Evolutionary conservation across 2,329 filamentous ascomycete species (phyloP), one percentile per base, ranked within the genome.

Genomic region (Pseudogymnoascus sp.): DNA sequence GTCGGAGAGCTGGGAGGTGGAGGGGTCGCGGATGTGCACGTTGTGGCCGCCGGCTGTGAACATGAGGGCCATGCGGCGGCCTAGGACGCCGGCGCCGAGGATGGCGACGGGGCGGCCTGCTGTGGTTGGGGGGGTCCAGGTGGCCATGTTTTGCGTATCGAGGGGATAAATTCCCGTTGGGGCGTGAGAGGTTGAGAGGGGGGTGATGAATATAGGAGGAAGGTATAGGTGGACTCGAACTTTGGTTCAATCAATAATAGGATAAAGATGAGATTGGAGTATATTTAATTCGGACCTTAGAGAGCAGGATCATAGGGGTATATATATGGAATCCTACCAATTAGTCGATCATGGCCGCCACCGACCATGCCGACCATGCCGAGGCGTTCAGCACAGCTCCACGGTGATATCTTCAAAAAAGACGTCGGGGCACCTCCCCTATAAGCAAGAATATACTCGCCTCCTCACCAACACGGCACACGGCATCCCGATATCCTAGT

Each of bases 21-120:
- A 74, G 0, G 77, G 78, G 23, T 82, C 80, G 11, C 75, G 72
- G 62, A 82, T 74, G 23, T 72, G 63, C 7, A 81, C 78, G 19
- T 76, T 67, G 65, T 76, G 78, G 1, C 80, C 80, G 4, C 72
- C 75, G 0, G 77, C 72, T 9, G 73, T 74, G 76, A 76, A 81
- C 46, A 67, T 70, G 26, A 72, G 73, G 3, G 73, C 75, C 13
- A 79, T 77, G 15, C 78, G 72, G 7, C 78, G 75, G 4, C 78
- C 78, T 0, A 80, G 71, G 0, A 79, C 77, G 1, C 78, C 78
- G 5, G 70, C 77, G 1, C 77, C 78, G 19, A 80, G 69, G 13
- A 80, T 67, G 4, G 72, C 68, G 26, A 79, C 72, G 3, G 74
- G 72, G 21, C 75, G 71, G 33, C 65, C 64, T 2, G 62, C 60